Evolutionary conservation across 2,329 filamentous ascomycete species (phyloP).

Genomic region (Colletotrichum nymphaeae): DNA sequence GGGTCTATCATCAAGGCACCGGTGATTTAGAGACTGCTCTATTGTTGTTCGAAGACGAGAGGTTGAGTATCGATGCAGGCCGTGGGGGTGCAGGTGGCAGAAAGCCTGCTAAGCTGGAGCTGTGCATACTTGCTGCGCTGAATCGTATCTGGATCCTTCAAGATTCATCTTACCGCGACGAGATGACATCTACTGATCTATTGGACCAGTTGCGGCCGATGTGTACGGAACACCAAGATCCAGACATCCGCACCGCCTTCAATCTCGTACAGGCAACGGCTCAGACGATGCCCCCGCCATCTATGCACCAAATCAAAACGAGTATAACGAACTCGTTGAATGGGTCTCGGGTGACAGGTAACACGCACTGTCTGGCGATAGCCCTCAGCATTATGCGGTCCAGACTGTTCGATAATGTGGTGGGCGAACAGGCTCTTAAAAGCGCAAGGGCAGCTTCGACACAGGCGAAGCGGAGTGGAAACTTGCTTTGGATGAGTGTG

Average conservation of each 20-base stretch:
- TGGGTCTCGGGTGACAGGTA: slow-evolving; percentile 75
- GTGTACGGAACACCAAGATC: slow-evolving; percentile 76
- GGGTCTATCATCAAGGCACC: slow-evolving; percentile 80
- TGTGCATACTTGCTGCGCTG: slow-evolving; percentile 73
- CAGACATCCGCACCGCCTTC: slow-evolving; percentile 82
- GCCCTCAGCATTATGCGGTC: slow-evolving; percentile 87
- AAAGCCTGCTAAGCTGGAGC: slow-evolving; percentile 68
- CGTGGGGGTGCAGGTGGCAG: slow-evolving; percentile 50
- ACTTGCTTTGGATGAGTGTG: slow-evolving; percentile 82
- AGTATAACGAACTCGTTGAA: slow-evolving; percentile 80
- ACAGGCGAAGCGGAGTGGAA: slow-evolving; percentile 77
- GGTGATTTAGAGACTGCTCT: slow-evolving; percentile 79
- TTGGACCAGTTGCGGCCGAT: slow-evolving; percentile 75
- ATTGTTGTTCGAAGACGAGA: slow-evolving; percentile 70
- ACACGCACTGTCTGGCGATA: slow-evolving; percentile 85
- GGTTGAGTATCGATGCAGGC: slow-evolving; percentile 65
- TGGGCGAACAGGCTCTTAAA: slow-evolving; percentile 84
- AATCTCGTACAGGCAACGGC: slow-evolving; percentile 79
- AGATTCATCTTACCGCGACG: slow-evolving; percentile 66
- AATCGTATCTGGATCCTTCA: slow-evolving; percentile 81
- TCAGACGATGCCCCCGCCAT: slow-evolving; percentile 68
- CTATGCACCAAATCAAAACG: slow-evolving; percentile 82
- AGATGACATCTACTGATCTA: slow-evolving; percentile 68
- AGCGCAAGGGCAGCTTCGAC: slow-evolving; percentile 76
- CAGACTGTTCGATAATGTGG: slow-evolving; percentile 83